Conservation (phyloP, 1,284 basidiomycete genomes). For the Bondarzewia mesenterica region DNA sequence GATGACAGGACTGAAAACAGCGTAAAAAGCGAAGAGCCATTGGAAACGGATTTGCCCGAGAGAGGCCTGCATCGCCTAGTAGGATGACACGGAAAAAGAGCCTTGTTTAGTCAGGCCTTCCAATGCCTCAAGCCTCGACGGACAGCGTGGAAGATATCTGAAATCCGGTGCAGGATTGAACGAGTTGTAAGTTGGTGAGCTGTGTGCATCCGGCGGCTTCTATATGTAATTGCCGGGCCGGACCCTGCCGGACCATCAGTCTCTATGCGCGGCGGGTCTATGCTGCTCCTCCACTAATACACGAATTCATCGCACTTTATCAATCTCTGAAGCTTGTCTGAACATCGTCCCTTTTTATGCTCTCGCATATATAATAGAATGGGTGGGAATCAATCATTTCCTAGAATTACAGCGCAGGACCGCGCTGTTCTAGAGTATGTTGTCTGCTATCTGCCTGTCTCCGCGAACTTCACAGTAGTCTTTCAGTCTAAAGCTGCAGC, state of each 20-base stretch:
- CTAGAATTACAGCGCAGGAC: slow-evolving; percentile 91
- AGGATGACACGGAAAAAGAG: not conserved
- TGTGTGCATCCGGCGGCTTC: no score
- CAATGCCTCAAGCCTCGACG: no score
- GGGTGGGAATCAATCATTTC: slow-evolving; percentile 71
- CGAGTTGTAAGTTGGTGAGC: no score
- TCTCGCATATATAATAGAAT: slow-evolving; percentile 25
- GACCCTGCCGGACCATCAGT: no score
- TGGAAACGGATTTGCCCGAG: not conserved
- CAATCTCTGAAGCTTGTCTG: no score
- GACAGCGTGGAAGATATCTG: no score
- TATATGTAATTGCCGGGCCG: no score
- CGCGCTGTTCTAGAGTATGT: slow-evolving; percentile 89
- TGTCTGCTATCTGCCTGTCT: slow-evolving; percentile 1
- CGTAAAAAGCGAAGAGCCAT: slow-evolving; percentile 8
- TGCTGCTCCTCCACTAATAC: no score
- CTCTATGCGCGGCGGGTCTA: no score
- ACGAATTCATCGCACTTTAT: no score
- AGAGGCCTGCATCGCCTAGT: slow-evolving; percentile 6
- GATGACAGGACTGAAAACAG: not conserved
- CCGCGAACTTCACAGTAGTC: slow-evolving; percentile 15
- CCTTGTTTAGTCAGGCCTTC: slow-evolving; percentile 18
- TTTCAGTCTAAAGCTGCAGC: slow-evolving; percentile 82
- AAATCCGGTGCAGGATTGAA: no score
- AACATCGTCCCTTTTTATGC: not conserved